phyloP scores from a whole-genome alignment of 1,284 basidiomycete species.

The Tremellales sp. region DNA sequence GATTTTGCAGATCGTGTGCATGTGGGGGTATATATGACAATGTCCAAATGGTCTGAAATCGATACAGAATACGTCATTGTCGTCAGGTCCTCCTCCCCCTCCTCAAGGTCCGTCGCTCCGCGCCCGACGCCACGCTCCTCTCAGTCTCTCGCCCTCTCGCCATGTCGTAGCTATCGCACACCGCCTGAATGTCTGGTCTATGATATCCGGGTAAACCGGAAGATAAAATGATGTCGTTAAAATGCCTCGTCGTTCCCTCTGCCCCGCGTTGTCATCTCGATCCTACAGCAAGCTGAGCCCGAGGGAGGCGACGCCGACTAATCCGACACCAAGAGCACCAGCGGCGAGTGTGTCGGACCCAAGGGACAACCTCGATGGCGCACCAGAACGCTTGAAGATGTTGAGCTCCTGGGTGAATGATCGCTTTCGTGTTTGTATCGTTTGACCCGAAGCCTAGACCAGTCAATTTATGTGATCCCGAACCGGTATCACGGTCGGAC shows the following conservation, averaged over 20 bases:
- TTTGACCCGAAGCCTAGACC: conserved; percentile 32
- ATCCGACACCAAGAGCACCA: conserved; percentile 2
- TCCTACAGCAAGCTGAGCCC: conserved; percentile 8
- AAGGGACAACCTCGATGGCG: conserved; percentile 9
- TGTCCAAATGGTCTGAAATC: not conserved
- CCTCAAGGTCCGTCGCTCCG: no score
- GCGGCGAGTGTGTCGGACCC: not conserved
- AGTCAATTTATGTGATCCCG: conserved; percentile 2
- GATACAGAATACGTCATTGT: not conserved
- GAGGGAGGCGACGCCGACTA: conserved; percentile 7
- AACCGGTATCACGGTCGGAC: conserved; percentile 5
- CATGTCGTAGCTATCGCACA: no score
- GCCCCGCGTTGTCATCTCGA: no score
- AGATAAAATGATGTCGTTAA: no score
- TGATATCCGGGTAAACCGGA: no score
- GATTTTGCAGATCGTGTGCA: not conserved
- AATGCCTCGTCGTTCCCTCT: no score
- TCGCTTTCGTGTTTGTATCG: conserved; percentile 26
- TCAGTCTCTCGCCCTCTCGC: not conserved
- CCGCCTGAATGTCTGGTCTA: no score
- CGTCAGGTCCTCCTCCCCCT: not conserved
- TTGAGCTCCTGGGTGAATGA: conserved; percentile 15
- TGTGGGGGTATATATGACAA: not conserved
- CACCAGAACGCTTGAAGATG: conserved; percentile 29
- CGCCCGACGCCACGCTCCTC: no score